phyloP scores from a whole-genome alignment of 2,329 filamentous ascomycete genomes.

The Colletotrichum simmondsii region DNA sequence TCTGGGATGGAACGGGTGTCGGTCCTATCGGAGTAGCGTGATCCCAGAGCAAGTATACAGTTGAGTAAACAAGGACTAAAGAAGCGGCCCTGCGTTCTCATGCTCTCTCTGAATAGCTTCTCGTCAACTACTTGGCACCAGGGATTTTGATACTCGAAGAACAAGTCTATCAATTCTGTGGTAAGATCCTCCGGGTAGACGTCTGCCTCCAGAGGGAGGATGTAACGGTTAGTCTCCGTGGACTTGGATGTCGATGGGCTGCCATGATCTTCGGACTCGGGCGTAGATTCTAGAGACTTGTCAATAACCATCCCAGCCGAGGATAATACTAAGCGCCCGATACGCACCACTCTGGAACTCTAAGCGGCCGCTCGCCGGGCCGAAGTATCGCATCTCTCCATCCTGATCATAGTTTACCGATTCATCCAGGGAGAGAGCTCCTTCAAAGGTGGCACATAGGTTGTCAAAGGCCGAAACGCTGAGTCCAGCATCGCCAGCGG shows the following conservation, averaged over 20 bases:
- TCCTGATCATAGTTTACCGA: slow-evolving; percentile 48
- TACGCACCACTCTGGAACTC: slow-evolving; percentile 39
- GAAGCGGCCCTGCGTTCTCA: slow-evolving; percentile 40
- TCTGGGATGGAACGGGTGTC: slow-evolving; percentile 44
- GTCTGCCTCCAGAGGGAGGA: slow-evolving; percentile 14
- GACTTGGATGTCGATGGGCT: slow-evolving; percentile 6
- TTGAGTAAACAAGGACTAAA: slow-evolving; percentile 45
- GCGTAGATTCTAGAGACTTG: neutral
- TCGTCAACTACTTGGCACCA: slow-evolving; percentile 50
- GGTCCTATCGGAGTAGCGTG: slow-evolving; percentile 44
- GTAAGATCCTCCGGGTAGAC: slow-evolving; percentile 38
- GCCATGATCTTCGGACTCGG: slow-evolving; percentile 17
- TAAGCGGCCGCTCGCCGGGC: slow-evolving; percentile 47
- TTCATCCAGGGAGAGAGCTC: slow-evolving; percentile 47
- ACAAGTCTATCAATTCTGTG: slow-evolving; percentile 45
- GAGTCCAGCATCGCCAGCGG: slow-evolving; percentile 23
- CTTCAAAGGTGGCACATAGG: slow-evolving; percentile 40
- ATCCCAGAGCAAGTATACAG: slow-evolving; percentile 47
- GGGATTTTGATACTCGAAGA: slow-evolving; percentile 50
- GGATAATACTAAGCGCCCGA: neutral
- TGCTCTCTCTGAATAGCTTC: slow-evolving; percentile 44
- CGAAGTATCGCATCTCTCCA: slow-evolving; percentile 48
- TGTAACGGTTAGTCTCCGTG: slow-evolving; percentile 22
- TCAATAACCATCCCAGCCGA: neutral
- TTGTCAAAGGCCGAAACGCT: slow-evolving; percentile 19